These are phyloP conservation scores for Candida wancherniae DNA, from an alignment of 805 yeast species.

Conservation along the genomic window DNA sequence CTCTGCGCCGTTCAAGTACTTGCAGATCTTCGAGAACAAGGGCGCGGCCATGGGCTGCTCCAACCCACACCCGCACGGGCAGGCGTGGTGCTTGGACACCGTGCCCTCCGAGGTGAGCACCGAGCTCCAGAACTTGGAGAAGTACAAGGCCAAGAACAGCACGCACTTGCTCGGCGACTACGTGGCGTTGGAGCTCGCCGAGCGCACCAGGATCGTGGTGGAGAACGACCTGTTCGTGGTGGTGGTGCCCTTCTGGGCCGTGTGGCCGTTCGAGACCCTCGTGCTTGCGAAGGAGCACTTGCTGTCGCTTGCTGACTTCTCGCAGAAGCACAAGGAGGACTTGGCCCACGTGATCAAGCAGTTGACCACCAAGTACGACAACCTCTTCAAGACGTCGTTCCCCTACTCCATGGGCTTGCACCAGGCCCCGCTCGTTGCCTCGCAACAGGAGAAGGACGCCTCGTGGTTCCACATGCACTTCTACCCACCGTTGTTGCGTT, in stretches of 20 bases:
- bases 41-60: slow-evolving; percentile 82
- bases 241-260: slow-evolving; percentile 78
- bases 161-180: slow-evolving; percentile 60
- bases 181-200: slow-evolving; percentile 49
- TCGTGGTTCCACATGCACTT: slow-evolving; percentile 67
- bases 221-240: slow-evolving; percentile 61
- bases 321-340: slow-evolving; percentile 44
- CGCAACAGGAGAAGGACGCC: slow-evolving; percentile 38
- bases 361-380: slow-evolving; percentile 64
- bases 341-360: slow-evolving; percentile 50
- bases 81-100: slow-evolving; percentile 67
- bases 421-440: slow-evolving; percentile 58
- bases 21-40: slow-evolving; percentile 74
- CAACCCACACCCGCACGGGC: slow-evolving; percentile 80
- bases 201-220: slow-evolving; percentile 48
- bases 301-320: slow-evolving; percentile 45
- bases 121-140: slow-evolving; percentile 49
- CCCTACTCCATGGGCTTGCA: slow-evolving; percentile 83
- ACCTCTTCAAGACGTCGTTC: slow-evolving; percentile 62
- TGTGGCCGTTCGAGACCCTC: slow-evolving; percentile 77
- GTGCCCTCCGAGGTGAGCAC: slow-evolving; percentile 63
- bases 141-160: slow-evolving; percentile 39
- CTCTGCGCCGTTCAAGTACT: slow-evolving; percentile 47
- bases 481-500: slow-evolving; percentile 70
- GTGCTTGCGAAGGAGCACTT: slow-evolving; percentile 54